phyloP scores from a whole-genome alignment of 2,329 filamentous ascomycete genomes.

The Colletotrichum sp. region DNA sequence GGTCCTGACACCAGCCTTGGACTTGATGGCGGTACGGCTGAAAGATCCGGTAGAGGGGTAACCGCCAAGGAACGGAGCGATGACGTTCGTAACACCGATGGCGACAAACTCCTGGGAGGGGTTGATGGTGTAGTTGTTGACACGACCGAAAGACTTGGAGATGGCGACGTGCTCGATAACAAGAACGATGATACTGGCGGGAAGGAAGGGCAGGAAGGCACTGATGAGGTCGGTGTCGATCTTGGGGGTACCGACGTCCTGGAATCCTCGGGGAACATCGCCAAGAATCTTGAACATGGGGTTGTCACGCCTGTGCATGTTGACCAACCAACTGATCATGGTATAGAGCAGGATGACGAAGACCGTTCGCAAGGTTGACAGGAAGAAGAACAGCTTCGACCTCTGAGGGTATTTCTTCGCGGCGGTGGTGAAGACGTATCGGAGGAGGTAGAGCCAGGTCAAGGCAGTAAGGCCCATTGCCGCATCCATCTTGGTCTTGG shows the following conservation, averaged over 20 bases:
- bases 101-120: conserved; percentile 96
- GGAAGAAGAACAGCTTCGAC: conserved; percentile 84
- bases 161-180: conserved; percentile 97
- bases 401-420: conserved; percentile 73
- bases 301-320: conserved; percentile 67
- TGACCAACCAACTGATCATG: conserved; percentile 85
- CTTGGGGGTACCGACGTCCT: conserved; percentile 75
- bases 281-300: conserved; percentile 78
- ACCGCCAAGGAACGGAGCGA: conserved; percentile 89
- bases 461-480: conserved; percentile 88
- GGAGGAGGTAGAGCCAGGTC: conserved; percentile 77
- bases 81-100: conserved; percentile 87
- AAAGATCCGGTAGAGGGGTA: conserved; percentile 96
- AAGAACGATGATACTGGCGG: conserved; percentile 89
- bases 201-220: conserved; percentile 74
- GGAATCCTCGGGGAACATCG: conserved; percentile 81
- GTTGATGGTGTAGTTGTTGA: conserved; percentile 96
- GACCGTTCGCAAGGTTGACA: conserved; percentile 86
- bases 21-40: conserved; percentile 95
- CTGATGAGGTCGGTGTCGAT: conserved; percentile 71
- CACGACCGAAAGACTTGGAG: conserved; percentile 92
- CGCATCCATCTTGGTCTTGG: conserved; percentile 74
- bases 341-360: conserved; percentile 94
- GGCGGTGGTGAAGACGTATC: conserved; percentile 65
- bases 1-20: conserved; percentile 92